Percentiles rank a stretch among this genome's conserved stretches.
These are phyloP conservation scores for Caloboletus inedulis DNA, from an alignment of 1,284 basidiomycete genomes.

Conservation along the genomic window DNA sequence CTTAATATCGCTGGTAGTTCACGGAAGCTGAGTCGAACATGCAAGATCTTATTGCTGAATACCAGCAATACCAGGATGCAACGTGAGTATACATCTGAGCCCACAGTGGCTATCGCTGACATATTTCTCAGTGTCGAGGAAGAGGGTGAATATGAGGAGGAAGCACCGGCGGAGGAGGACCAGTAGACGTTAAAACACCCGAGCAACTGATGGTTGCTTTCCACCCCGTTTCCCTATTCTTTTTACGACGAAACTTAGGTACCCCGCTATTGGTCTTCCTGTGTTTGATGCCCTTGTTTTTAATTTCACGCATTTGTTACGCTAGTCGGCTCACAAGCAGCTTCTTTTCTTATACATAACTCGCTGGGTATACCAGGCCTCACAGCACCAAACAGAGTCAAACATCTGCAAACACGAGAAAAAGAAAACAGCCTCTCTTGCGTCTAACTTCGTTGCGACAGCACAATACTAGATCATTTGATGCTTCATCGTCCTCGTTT, in stretches of 20 bases:
- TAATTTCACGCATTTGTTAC: conserved; percentile 35
- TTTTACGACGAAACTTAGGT: conserved; percentile 37
- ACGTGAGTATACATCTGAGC: conserved; percentile 53
- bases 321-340: conserved; percentile 24
- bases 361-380: neutral
- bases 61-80: conserved; percentile 97
- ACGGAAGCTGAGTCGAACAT: conserved; percentile 97
- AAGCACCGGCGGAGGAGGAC: conserved; percentile 57
- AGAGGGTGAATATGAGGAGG: conserved; percentile 81
- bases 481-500: neutral
- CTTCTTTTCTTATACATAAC: neutral
- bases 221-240: conserved; percentile 11
- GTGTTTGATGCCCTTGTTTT: conserved; percentile 29
- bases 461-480: neutral
- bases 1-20: conserved; percentile 49
- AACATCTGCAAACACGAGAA: no score
- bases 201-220: conserved; percentile 20
- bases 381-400: conserved; percentile 9
- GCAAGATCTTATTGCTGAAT: conserved; percentile 91
- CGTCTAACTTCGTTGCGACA: neutral
- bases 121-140: conserved; percentile 58
- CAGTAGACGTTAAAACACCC: conserved; percentile 35
- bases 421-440: no score
- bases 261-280: conserved; percentile 33
- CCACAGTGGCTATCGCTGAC: conserved; percentile 2